Evolutionary conservation across 208 protist species (phyloP), one percentile per base, ranked within the genome.

Genomic region (Kentomonas sorsogonicus): DNA sequence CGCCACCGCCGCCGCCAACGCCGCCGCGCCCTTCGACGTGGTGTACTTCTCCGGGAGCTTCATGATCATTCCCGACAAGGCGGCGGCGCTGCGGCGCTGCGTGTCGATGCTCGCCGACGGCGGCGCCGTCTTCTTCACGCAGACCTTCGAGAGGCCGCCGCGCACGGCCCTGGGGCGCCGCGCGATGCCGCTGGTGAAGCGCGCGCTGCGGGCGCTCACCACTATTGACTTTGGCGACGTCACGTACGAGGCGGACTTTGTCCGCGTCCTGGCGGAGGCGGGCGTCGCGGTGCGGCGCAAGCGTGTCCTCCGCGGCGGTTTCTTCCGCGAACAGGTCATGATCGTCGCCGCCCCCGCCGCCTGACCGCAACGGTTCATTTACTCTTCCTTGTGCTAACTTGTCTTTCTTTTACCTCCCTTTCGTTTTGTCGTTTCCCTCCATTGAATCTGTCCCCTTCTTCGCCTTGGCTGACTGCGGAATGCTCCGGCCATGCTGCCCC

Each of bases 211-310:
- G 41, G 41, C 72, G 0, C 5, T 92, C 26, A 89, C 79, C 1
- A 88, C 82, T 3, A 86, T 92, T 26, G 83, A 94, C 66, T 89
- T 92, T 79, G 88, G 84, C 50, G 57, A 77, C 22, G 79, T 92
- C 10, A 92, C 83, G n/a, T 92, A 77, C 55, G 74, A 91, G 59
- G 68, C 85, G 36, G 84, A 91, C 11, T 91, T 94, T 57, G 30
- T 60, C 16, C 53, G 58, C 2, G 65, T 70, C 9, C 57, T 91
- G 39, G 52, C 77, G 31, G 56, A 63, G 34, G 77, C 80, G 5
- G 69, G 57, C 18, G 66, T 94, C 31, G 75, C n/a, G n/a, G n/a
- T n/a, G n/a, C n/a, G n/a, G n/a, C n/a, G n/a, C n/a, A n/a, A n/a
- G n/a, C n/a, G n/a, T n/a, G n/a, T n/a, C n/a, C n/a, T n/a, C n/a